Evolutionary conservation across 2,329 filamentous ascomycete species (phyloP), one percentile per base, ranked within the genome.

Genomic region (Aspergillus pseudoviridinutans): DNA sequence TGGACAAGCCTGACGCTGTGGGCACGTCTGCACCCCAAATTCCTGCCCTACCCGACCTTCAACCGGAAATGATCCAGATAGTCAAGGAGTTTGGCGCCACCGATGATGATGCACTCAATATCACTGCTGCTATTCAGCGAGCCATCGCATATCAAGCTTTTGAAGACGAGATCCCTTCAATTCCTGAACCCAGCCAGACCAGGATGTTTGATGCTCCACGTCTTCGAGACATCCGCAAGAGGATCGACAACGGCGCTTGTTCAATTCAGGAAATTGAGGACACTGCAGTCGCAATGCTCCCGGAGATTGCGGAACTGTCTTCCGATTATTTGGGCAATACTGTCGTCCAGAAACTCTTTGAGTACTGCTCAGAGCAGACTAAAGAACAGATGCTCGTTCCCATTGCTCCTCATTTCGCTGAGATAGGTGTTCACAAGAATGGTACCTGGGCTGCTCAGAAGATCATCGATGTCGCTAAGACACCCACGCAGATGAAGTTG

Each of bases 381-480:
- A 92, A 95, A 67, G 92, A 97, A 73, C 88, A 89, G 56, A 97
- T 99, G 94, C 80, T 99, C 57, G 77, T 80, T 14, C 87, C 92
- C 70, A 96, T 99, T 67, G 86, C 90, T 2, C 92, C 93, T 57
- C 92, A 97, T 71, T 84, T 97, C 72, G 92, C 93, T 27, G 92
- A 97, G 76, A 97, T 97, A 76, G 94, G 94, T 67, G 87, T 97
- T 7, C 94, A 99, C 83, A 99, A 99, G 84, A 99, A 99, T 69
- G 94, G 94, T 61, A 99, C 94, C 1, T 99, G 94, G 94, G 94
- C 94, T 55, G 94, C 94, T 1, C 94, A 99, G 77, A 99, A 97
- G 82, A 97, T 99, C 69, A 97, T 99, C 65, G 93, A 97, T 68
- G 91, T 96, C 6, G 93, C 92, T 73, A 91, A 94, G 76, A 91